A percentile compares a stretch with the other conserved stretches of the same genome.
These are phyloP conservation scores for Coemansia erecta DNA, from an alignment of 192 early-diverging fungal genomes.

Conservation along the genomic window DNA sequence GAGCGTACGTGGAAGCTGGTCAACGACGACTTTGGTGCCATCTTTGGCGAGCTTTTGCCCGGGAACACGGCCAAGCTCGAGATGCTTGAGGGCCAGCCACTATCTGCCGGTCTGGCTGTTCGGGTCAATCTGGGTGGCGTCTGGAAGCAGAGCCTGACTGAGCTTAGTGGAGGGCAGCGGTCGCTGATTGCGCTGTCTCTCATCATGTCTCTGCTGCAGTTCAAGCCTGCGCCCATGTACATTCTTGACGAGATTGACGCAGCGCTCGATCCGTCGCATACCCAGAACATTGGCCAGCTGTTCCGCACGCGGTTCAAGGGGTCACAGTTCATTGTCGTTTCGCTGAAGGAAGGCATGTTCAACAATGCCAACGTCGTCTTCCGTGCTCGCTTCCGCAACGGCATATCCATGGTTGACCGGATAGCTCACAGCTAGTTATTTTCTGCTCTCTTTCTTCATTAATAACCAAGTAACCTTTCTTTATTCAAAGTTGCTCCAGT, in stretches of 20 bases:
- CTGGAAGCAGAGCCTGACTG: constrained; percentile 95
- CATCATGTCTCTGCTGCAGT: constrained; percentile 93
- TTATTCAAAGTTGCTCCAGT: constrained; percentile 11
- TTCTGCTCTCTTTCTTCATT: constrained; percentile 5
- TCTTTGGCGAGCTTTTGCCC: constrained; percentile 92
- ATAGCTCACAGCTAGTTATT: constrained; percentile 33
- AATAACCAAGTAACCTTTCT: not conserved
- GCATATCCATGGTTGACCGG: constrained; percentile 87
- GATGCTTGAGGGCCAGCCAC: constrained; percentile 74
- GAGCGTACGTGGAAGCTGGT: constrained; percentile 89
- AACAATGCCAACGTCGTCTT: constrained; percentile 98
- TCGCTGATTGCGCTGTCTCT: constrained; percentile 95
- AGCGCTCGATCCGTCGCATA: constrained; percentile 95
- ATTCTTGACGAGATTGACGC: constrained; percentile 99
- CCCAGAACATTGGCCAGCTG: constrained; percentile 97
- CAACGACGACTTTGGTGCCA: constrained; percentile 92
- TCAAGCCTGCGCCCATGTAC: constrained; percentile 99
- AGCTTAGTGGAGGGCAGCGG: constrained; percentile 96
- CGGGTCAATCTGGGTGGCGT: constrained; percentile 93
- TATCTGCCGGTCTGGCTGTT: constrained; percentile 88
- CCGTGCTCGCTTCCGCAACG: constrained; percentile 88
- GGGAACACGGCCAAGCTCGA: constrained; percentile 88
- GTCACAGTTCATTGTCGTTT: constrained; percentile 97
- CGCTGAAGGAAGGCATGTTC: constrained; percentile 99
- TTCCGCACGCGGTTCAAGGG: constrained; percentile 90